Conservation (phyloP, 2,329 filamentous ascomycete species). For the Madurella mycetomatis region DNA sequence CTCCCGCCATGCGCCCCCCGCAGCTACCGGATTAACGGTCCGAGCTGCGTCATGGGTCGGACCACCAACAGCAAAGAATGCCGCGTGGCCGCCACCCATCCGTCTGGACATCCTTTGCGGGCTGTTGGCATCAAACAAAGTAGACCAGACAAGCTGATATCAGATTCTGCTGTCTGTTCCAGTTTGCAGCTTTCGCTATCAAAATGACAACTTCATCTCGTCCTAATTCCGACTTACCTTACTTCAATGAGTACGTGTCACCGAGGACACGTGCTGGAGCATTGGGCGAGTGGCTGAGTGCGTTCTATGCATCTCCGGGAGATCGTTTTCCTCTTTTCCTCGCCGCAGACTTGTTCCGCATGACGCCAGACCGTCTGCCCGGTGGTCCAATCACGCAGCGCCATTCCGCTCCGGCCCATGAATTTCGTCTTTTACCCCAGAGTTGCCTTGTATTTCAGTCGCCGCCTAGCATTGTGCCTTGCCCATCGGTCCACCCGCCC, state of each 20-base stretch:
- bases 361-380: too few species aligned
- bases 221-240: too few species aligned
- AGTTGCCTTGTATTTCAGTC: not conserved
- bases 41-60: not conserved
- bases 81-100: not conserved
- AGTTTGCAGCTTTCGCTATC: not conserved
- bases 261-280: too few species aligned
- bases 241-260: too few species aligned
- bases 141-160: not conserved
- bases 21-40: not conserved
- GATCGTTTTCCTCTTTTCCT: too few species aligned
- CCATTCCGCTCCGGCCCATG: not conserved
- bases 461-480: conserved; percentile 1
- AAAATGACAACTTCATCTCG: too few species aligned
- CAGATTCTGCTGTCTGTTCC: not conserved
- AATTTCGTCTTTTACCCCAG: not conserved
- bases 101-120: not conserved
- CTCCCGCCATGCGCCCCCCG: too few species aligned
- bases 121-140: not conserved
- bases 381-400: too few species aligned
- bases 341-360: too few species aligned
- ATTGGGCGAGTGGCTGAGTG: too few species aligned
- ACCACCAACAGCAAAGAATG: not conserved
- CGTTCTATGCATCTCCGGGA: too few species aligned
- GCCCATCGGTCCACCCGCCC: not conserved